phyloP scores from a whole-genome alignment of 495 filamentous ascomycete species.

The Bathelium albidoporum region DNA sequence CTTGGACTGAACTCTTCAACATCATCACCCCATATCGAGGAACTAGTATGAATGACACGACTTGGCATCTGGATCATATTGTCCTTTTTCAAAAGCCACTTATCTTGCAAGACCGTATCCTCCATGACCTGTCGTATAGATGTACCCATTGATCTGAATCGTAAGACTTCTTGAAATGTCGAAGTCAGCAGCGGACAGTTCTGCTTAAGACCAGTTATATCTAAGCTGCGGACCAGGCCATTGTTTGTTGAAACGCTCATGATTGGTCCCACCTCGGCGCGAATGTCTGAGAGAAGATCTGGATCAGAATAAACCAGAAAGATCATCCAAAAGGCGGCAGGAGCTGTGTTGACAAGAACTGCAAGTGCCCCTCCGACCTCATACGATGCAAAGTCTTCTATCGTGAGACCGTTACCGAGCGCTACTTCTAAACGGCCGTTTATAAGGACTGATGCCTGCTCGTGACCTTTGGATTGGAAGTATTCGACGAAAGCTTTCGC shows the following conservation, averaged over 20 bases:
- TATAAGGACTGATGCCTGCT: constrained; percentile 29
- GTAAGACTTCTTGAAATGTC: constrained; percentile 12
- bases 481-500: constrained; percentile 35
- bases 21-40: constrained; percentile 12
- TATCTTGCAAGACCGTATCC: constrained; percentile 12
- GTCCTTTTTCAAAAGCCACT: constrained; percentile 17
- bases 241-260: constrained; percentile 7
- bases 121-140: constrained; percentile 16
- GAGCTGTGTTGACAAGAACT: constrained; percentile 38
- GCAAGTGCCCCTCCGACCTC: constrained; percentile 34
- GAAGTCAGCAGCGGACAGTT: constrained; percentile 16
- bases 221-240: constrained; percentile 6
- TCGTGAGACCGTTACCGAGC: constrained; percentile 22
- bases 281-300: constrained; percentile 29
- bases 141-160: constrained; percentile 8
- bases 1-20: constrained; percentile 14
- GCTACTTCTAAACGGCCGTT: constrained; percentile 27
- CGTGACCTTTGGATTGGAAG: constrained; percentile 27
- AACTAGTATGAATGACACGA: constrained; percentile 7
- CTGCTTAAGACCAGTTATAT: constrained; percentile 9
- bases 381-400: constrained; percentile 35
- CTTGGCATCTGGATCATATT: constrained; percentile 15
- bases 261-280: constrained; percentile 27
- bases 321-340: constrained; percentile 38
- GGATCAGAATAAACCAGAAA: constrained; percentile 34